phyloP scores from a whole-genome alignment of 129 eudicot genomes.

The sunflower (Helianthus annuus) region HanXRQr2.0-SUNRISE NC_035439.2:68323965-68324464 shows the following conservation, averaged over 20 bases:
- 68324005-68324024: conserved; percentile 59
- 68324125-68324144: neutral
- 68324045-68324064: conserved; percentile 75
- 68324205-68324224: too few relatives aligned
- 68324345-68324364: conserved; percentile 58
- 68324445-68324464: conserved; percentile 79
- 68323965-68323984: conserved; percentile 73
- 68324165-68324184: neutral
- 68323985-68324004: conserved; percentile 70
- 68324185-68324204: too few relatives aligned
- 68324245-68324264: too few relatives aligned
- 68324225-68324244: too few relatives aligned
- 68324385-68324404: conserved; percentile 83
- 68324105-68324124: neutral
- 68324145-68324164: neutral
- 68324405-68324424: conserved; percentile 78
- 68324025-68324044: conserved; percentile 79
- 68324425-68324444: conserved; percentile 92
- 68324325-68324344: neutral
- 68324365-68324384: conserved; percentile 95
- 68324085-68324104: neutral
- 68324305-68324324: neutral
- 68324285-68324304: neutral
- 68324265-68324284: too few relatives aligned
- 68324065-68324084: neutral